Percentiles rank a stretch among this genome's conserved stretches.
Conservation (phyloP, 108 stramenopile genomes). For the Cylindrotheca closterium region DNA sequence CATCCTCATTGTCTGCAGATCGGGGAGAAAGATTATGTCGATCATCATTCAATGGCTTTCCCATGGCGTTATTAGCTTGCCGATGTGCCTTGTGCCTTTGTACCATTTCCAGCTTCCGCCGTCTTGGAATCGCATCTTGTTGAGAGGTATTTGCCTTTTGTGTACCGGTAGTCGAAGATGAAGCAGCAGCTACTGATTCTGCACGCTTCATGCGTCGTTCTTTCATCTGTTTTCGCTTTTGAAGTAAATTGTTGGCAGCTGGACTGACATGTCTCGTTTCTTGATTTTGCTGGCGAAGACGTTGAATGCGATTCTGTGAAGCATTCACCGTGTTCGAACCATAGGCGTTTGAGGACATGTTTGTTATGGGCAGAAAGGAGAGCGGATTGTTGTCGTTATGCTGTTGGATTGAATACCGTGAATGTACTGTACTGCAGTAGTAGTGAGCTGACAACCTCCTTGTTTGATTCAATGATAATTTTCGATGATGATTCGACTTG, state of each 20-base stretch:
- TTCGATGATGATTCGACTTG: too few species aligned
- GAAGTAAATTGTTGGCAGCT: conserved; percentile 4
- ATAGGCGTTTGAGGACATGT: too few species aligned
- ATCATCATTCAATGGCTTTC: too few species aligned
- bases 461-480: too few species aligned
- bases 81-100: neutral
- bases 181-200: conserved; percentile 2
- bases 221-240: conserved; percentile 27
- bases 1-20: conserved; percentile 1
- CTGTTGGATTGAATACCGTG: too few species aligned
- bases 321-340: conserved; percentile 17
- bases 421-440: too few species aligned
- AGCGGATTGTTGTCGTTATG: too few species aligned
- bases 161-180: neutral
- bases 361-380: too few species aligned
- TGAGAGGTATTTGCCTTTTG: neutral
- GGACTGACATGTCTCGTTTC: neutral
- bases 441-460: too few species aligned
- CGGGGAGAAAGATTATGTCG: neutral
- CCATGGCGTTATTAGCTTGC: neutral
- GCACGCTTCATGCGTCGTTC: conserved; percentile 24
- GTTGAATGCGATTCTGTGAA: conserved; percentile 25
- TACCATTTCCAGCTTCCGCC: neutral
- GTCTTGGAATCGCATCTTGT: neutral
- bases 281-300: conserved; percentile 25